A percentile compares a stretch with the other conserved stretches of the same genome.
phyloP scores from a whole-genome alignment of 176 grass and related monocot species.

The Rhynchospora breviuscula region DNA sequence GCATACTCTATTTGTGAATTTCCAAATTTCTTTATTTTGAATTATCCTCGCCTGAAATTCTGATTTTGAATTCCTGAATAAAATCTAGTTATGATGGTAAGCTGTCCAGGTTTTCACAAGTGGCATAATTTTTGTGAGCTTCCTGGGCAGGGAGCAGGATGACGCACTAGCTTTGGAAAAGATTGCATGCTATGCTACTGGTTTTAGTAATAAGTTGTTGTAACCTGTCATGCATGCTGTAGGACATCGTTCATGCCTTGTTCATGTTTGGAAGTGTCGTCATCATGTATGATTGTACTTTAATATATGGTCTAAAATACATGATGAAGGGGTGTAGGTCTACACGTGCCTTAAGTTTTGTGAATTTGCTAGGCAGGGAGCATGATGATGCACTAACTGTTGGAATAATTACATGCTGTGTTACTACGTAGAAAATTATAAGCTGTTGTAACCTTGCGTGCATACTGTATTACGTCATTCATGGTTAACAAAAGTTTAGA shows the following conservation, averaged over 20 bases:
- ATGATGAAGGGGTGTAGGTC: too few relatives aligned
- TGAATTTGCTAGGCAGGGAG: background rate
- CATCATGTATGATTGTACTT: too few relatives aligned
- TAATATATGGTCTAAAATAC: too few relatives aligned
- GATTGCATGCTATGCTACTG: too few relatives aligned
- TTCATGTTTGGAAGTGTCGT: too few relatives aligned
- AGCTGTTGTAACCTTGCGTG: background rate
- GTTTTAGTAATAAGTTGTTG: too few relatives aligned
- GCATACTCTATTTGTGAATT: background rate
- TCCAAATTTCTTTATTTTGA: background rate
- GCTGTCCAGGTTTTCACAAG: background rate
- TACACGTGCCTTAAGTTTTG: too few relatives aligned
- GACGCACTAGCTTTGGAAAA: background rate
- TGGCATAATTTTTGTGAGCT: background rate
- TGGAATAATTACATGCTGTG: background rate
- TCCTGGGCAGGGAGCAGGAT: background rate
- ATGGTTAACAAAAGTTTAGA: background rate
- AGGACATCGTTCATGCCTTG: too few relatives aligned
- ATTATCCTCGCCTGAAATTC: background rate
- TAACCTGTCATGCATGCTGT: too few relatives aligned
- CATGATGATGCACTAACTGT: background rate
- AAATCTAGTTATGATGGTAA: background rate
- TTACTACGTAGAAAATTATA: background rate
- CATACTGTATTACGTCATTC: background rate
- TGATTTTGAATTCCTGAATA: background rate